A percentile compares a stretch with the other conserved stretches of the same genome.
phyloP scores from a whole-genome alignment of 1,284 basidiomycete species.

The Pseudomicrostroma phylloplanum region DNA sequence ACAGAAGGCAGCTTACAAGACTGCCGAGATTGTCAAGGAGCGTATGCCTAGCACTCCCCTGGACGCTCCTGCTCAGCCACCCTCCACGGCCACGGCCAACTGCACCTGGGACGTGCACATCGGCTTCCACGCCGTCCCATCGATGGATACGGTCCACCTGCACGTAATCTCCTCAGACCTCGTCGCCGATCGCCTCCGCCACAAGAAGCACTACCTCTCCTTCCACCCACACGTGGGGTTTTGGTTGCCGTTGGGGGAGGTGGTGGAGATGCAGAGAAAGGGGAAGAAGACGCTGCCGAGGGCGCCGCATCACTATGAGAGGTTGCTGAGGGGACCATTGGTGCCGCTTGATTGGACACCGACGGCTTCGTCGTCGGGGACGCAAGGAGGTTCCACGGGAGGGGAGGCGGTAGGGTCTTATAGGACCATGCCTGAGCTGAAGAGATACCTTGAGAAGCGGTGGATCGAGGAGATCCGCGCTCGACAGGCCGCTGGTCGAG shows the following conservation, averaged over 20 bases:
- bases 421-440: slow-evolving; percentile 71
- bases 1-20: slow-evolving; percentile 18
- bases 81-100: slow-evolving; percentile 3
- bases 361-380: too few relatives aligned
- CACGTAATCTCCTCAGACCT: slow-evolving; percentile 83
- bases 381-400: slow-evolving; percentile 58
- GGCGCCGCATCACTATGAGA: slow-evolving; percentile 59
- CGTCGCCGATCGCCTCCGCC: slow-evolving; percentile 67
- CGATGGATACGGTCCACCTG: slow-evolving; percentile 60
- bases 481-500: background rate
- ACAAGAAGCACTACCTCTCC: slow-evolving; percentile 82
- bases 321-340: slow-evolving; percentile 63
- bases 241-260: slow-evolving; percentile 71
- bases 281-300: slow-evolving; percentile 59
- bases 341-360: slow-evolving; percentile 53
- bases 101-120: slow-evolving; percentile 28
- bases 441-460: slow-evolving; percentile 58
- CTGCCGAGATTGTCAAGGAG: slow-evolving; percentile 58
- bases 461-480: slow-evolving; percentile 13
- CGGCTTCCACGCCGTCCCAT: slow-evolving; percentile 78
- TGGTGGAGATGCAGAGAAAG: slow-evolving; percentile 68
- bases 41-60: slow-evolving; percentile 66
- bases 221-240: slow-evolving; percentile 82
- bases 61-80: slow-evolving; percentile 4
- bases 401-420: slow-evolving; percentile 51